These are phyloP conservation scores for Mucor piriformis DNA, from an alignment of 371 early-diverging fungal genomes.

Conservation along the genomic window DNA sequence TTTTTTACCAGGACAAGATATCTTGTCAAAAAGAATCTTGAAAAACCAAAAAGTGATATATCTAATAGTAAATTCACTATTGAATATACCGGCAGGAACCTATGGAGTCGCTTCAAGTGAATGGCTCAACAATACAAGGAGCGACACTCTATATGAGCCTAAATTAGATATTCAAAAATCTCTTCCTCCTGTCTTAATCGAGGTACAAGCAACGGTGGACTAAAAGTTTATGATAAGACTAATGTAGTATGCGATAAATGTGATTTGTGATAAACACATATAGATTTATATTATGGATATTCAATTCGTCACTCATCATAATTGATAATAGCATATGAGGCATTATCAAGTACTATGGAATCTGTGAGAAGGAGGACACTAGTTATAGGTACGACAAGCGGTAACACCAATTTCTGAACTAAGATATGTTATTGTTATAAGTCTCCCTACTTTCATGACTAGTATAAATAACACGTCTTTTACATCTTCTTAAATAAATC, in stretches of 20 bases:
- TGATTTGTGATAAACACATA: too few relatives aligned
- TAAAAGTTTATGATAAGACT: constrained; percentile 25
- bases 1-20: constrained; percentile 14
- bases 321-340: too few relatives aligned
- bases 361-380: too few relatives aligned
- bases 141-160: constrained; percentile 25
- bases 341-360: too few relatives aligned
- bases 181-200: constrained; percentile 23
- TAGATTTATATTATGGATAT: too few relatives aligned
- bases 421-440: too few relatives aligned
- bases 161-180: constrained; percentile 20
- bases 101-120: constrained; percentile 18
- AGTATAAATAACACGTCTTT: too few relatives aligned
- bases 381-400: too few relatives aligned
- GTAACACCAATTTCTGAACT: too few relatives aligned
- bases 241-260: background rate
- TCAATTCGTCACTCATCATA: too few relatives aligned
- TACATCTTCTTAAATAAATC: too few relatives aligned
- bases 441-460: too few relatives aligned
- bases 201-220: constrained; percentile 22
- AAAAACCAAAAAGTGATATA: constrained; percentile 15
- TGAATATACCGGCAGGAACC: constrained; percentile 18
- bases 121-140: constrained; percentile 20
- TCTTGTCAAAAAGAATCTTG: constrained; percentile 13
- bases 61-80: constrained; percentile 11